Evolutionary conservation across 2,329 filamentous ascomycete species (phyloP), one percentile per base, ranked within the genome.

Genomic region (Geosmithia putterillii): DNA sequence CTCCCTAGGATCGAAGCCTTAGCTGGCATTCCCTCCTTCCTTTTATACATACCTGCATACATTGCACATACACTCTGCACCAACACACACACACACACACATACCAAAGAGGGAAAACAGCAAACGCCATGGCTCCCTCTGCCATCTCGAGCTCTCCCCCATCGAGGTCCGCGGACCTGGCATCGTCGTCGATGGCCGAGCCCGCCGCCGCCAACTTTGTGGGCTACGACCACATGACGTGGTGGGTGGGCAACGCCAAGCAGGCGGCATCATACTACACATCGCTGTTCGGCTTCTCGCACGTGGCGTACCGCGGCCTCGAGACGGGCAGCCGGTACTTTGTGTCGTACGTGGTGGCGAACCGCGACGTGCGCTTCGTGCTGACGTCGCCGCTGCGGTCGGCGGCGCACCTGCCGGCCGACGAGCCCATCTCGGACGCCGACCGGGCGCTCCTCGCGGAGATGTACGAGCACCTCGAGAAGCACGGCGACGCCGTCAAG

Each of bases 161-260:
- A 43, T 61, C 63, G 52, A 68, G 69, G 48, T 60, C 66, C 51
- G 58, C 58, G 41, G 62, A 66, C 51, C 55, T 64, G 38, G 56
- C 63, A 38, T 56, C 62, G 32, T 58, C 23, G 23, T 6, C 23
- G 23, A 10, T 10, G 23, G 23, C 23, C 6, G 23, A 66, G 76
- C 40, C 69, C 74, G 53, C 65, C 70, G 53, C 53, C 66, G 53
- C 63, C 54, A 74, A 71, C 58, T 89, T 94, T 67, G 76, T 78
- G 47, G 88, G 86, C 57, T 95, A 95, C 61, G 86, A 95, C 65
- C 86, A 95, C 63, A 77, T 95, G 45, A 89, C 87, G 52, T 95
- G 89, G 89, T 95, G 87, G 69, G 90, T 95, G 23, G 88, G 89
- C 58, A 96, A 96, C 59, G 89, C 90, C 54, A 95, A 95, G 67